Evolutionary conservation across 495 filamentous ascomycete genomes (phyloP).

Genomic region (Acidiella bohemica): DNA sequence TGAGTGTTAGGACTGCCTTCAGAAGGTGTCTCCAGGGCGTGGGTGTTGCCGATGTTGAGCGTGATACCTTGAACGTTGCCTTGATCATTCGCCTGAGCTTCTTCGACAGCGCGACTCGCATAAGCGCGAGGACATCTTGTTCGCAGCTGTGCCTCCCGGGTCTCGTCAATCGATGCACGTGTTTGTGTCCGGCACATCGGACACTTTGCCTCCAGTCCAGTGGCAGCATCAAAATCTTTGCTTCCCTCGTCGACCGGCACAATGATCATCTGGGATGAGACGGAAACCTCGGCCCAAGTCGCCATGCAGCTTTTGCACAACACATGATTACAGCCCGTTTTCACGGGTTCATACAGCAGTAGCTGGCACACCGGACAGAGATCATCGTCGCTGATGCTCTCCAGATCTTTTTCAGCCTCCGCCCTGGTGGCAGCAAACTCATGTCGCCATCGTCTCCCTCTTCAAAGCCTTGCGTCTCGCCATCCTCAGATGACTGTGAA

Average conservation of each 20-base stretch:
- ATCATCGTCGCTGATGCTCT: constrained; percentile 16
- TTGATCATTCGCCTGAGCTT: constrained; percentile 3
- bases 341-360: constrained; percentile 21
- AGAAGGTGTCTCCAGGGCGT: constrained; percentile 4
- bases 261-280: constrained; percentile 11
- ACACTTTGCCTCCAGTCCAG: constrained; percentile 17
- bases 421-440: too few species aligned
- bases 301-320: constrained; percentile 23
- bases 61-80: constrained; percentile 16
- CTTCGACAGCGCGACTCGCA: constrained; percentile 16
- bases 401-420: too few species aligned
- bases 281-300: constrained; percentile 19
- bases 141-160: constrained; percentile 3
- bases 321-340: constrained; percentile 19
- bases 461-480: too few species aligned
- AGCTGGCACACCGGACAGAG: constrained; percentile 23
- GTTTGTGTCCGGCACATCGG: constrained; percentile 23
- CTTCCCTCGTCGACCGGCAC: constrained; percentile 18
- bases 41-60: constrained; percentile 22
- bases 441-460: too few species aligned
- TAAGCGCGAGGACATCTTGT: constrained; percentile 14
- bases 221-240: constrained; percentile 12
- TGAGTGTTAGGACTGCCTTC: constrained; percentile 14
- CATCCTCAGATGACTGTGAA: too few species aligned
- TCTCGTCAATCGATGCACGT: constrained; percentile 9